Evolutionary conservation across 768 basidiomycete species (phyloP).

Genomic region (Asterophora lycoperdoides): DNA sequence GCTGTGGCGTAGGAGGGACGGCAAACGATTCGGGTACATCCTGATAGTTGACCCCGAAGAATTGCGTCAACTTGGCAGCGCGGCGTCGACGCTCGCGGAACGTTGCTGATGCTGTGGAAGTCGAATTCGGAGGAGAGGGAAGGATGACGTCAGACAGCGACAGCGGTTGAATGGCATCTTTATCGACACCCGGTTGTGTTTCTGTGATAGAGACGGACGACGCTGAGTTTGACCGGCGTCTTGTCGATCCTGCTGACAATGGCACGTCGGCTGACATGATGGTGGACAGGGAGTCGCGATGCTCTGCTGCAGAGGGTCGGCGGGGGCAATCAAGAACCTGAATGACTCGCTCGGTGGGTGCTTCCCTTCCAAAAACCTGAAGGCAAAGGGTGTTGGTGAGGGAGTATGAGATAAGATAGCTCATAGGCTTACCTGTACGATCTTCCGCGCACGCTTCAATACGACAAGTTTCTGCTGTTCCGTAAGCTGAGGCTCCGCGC

Average conservation of each 20-base stretch:
- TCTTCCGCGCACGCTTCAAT: slow-evolving; percentile 46
- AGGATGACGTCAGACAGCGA: background rate
- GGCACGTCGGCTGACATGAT: slow-evolving; percentile 4
- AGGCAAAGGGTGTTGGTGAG: background rate
- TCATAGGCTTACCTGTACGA: slow-evolving; percentile 39
- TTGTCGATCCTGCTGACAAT: slow-evolving; percentile 1
- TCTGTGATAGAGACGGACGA: slow-evolving; percentile 6
- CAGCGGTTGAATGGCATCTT: background rate
- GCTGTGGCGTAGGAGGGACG: background rate
- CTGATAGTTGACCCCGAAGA: slow-evolving; percentile 52
- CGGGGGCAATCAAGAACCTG: background rate
- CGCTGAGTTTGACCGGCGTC: slow-evolving; percentile 14
- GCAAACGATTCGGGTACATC: slow-evolving; percentile 31
- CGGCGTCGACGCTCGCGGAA: slow-evolving; percentile 30
- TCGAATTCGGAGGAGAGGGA: background rate
- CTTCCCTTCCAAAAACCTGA: slow-evolving; percentile 49
- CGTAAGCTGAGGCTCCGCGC: slow-evolving; percentile 11
- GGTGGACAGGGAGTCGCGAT: slow-evolving; percentile 12
- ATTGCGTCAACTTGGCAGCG: slow-evolving; percentile 51
- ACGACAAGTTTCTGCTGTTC: slow-evolving; percentile 32
- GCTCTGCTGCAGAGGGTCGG: background rate
- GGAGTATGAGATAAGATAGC: background rate
- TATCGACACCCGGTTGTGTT: background rate
- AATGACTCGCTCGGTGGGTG: slow-evolving; percentile 39
- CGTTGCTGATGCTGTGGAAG: slow-evolving; percentile 1